These are phyloP conservation scores for Ilex aquifolium DNA, from an alignment of 257 asterid species.

Conservation along the genomic window DNA sequence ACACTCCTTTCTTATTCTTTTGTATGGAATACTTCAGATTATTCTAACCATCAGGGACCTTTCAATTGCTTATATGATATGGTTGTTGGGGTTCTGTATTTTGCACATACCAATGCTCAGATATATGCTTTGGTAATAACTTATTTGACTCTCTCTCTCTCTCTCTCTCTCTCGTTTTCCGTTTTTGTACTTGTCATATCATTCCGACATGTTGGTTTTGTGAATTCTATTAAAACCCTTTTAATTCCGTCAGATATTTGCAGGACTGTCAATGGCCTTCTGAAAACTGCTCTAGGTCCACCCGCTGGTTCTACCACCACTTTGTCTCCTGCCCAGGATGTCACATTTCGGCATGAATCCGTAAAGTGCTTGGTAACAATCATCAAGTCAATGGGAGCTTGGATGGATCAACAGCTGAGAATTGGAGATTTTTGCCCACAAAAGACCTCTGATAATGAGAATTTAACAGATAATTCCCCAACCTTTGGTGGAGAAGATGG, in stretches of 20 bases:
- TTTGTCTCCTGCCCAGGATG: constrained; percentile 86
- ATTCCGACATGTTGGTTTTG: constrained; percentile 9
- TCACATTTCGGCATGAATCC: constrained; percentile 93
- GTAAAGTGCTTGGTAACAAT: constrained; percentile 88
- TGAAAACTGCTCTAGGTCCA: constrained; percentile 95
- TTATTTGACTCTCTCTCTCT: no score
- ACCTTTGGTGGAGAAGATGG: constrained; percentile 47
- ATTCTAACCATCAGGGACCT: no score
- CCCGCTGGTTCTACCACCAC: constrained; percentile 90
- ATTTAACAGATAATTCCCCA: constrained; percentile 35
- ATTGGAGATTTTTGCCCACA: constrained; percentile 53
- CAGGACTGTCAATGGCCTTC: constrained; percentile 98
- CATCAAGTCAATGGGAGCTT: constrained; percentile 84
- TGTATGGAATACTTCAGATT: no score
- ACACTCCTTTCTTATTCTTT: no score
- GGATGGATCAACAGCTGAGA: constrained; percentile 98
- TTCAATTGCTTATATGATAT: no score
- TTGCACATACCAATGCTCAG: no score
- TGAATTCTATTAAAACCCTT: constrained; percentile 27
- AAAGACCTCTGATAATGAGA: constrained; percentile 56
- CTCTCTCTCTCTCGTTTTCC: not conserved
- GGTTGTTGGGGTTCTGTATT: no score
- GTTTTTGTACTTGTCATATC: constrained; percentile 3
- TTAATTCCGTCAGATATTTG: constrained; percentile 49
- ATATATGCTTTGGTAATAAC: no score